Conservation (phyloP, 2,329 filamentous ascomycete genomes). For the Claviceps monticola region DNA sequence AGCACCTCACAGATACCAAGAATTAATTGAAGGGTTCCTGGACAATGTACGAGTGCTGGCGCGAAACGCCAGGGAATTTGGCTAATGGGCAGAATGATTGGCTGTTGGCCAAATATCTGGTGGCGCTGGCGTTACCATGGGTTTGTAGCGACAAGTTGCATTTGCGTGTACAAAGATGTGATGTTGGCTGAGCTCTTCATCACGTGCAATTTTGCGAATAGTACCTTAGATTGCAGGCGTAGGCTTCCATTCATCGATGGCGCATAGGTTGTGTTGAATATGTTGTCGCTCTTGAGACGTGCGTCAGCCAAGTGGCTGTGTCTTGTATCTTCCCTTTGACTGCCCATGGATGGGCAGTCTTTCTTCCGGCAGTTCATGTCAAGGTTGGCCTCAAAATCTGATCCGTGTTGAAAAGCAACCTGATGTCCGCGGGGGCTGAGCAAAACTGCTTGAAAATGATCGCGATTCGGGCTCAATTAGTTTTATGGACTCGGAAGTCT, state of each 20-base stretch:
- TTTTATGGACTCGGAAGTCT: no score
- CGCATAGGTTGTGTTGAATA: not conserved
- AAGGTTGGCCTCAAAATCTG: not conserved
- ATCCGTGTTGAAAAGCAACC: not conserved
- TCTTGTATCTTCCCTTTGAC: not conserved
- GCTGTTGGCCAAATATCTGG: not conserved
- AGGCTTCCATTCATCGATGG: not conserved
- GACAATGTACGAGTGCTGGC: conserved; percentile 56
- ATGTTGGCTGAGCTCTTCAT: not conserved
- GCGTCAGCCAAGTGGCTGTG: not conserved
- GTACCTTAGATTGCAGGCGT: not conserved
- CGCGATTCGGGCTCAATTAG: no score
- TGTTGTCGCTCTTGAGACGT: not conserved
- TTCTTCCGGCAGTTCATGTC: not conserved
- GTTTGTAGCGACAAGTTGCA: not conserved
- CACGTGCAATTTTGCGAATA: not conserved
- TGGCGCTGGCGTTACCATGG: not conserved
- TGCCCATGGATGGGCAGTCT: not conserved
- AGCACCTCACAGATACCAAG: conserved; percentile 46
- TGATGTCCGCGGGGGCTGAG: no score
- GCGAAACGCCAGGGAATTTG: conserved; percentile 24
- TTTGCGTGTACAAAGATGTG: not conserved
- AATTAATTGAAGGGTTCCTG: conserved; percentile 58
- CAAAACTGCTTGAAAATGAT: no score
- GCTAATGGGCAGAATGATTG: not conserved